Base-by-base conservation (phyloP, 768 basidiomycete species). In the Lactarius tabidus region DNA sequence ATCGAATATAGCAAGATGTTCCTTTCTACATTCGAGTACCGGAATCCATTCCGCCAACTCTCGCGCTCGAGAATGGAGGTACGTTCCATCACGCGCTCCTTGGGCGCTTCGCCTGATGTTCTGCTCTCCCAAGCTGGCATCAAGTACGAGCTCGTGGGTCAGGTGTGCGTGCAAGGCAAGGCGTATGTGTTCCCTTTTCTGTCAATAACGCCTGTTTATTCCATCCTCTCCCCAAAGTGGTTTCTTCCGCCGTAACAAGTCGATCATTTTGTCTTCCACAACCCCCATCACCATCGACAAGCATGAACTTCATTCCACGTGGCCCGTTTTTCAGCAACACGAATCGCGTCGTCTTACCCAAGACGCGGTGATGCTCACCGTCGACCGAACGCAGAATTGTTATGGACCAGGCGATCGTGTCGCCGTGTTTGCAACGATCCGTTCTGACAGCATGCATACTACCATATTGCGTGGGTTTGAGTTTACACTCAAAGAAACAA, bases 11-110 rank as follows among this genome's bases (percentile, higher is more conserved):
- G 91, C 86, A 87, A 83, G 93, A 95, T 77, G 89, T 92, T 69
- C 88, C 89, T 3, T 98, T 98, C 74, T 85, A 86, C 63, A 90
- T 98, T 57, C 89, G 94, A 29, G 88, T 98, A 71, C 95, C 95
- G 0, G 93, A 96, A 75, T 90, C 91, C 12, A 88, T 94, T 64
- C 95, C 95, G 2, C 93, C 95, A 18, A 91, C 84, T 48, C 84
- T 94, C 64, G 84, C 89, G 6, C 79, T 97, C 63, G 90, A 93
- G 62, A 87, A 84, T 73, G 84, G 84, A 71, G 89, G 90, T 86
- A 62, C 68, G 82, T 68, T 26, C 31, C 28, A 9, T 35, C 60
- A 10, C 29, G 39, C 29, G 2, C 38, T 54, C 31, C 20, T 6
- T 54, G n/a, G 17, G 39, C n/a, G 17, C 43, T 39, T 9, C 29